A percentile compares a stretch with the other conserved stretches of the same genome.
Evolutionary conservation across 2,329 filamentous ascomycete species (phyloP).

Genomic region (Aspergillus udagawae): DNA sequence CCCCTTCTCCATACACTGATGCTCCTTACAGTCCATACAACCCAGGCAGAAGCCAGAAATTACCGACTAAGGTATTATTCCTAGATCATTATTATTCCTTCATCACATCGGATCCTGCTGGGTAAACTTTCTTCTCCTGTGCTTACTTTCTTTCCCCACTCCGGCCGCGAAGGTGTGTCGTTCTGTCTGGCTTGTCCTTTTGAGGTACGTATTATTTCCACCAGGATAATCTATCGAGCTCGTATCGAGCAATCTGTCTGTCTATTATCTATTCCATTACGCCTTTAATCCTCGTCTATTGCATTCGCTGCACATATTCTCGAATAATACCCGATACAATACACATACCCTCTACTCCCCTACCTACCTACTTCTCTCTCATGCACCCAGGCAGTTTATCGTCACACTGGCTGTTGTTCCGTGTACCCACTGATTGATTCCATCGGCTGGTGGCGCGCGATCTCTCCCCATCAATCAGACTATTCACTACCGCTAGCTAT

Average conservation of each 20-base stretch:
- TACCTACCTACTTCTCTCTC: not conserved
- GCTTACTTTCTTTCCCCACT: not conserved
- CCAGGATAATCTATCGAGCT: not conserved
- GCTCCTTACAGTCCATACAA: too few relatives aligned
- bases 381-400: slow-evolving; percentile 10
- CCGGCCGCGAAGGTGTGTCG: not conserved
- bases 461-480: not conserved
- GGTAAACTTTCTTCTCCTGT: not conserved
- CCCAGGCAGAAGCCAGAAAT: not conserved
- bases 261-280: too few relatives aligned
- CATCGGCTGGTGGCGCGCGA: slow-evolving; percentile 7
- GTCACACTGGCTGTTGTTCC: not conserved
- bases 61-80: too few relatives aligned
- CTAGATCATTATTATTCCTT: too few relatives aligned
- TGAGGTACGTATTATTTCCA: not conserved
- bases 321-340: slow-evolving; percentile 4
- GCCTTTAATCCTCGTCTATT: not conserved
- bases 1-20: not conserved
- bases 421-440: slow-evolving; percentile 20
- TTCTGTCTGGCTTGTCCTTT: not conserved
- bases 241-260: too few relatives aligned
- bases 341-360: too few relatives aligned
- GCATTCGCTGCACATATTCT: not conserved
- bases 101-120: too few relatives aligned
- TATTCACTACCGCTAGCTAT: not conserved